Base-by-base conservation (phyloP, 2,329 filamentous ascomycete genomes). In the Pseudodiploospora longispora region DNA sequence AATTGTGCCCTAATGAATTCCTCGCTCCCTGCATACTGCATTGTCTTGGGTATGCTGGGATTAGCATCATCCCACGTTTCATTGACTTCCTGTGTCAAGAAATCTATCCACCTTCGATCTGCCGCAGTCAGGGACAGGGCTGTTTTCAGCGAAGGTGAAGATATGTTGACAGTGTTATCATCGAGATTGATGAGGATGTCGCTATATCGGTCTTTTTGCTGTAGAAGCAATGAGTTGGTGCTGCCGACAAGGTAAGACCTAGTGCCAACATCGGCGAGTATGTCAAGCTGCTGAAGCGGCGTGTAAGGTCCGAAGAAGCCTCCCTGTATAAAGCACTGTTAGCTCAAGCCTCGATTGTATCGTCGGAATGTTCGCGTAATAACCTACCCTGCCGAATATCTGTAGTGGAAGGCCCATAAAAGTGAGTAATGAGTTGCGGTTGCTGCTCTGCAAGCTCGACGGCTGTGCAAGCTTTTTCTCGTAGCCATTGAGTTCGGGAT, bases 191-290 rank as follows among this genome's bases (percentile, higher is more conserved):
- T 89, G 48, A 98, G 75, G 32, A 97, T 88, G 59, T 98, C 93
- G 62, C 89, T 95, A 63, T 98, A 97, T 37, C 89, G 82, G 60
- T 98, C 91, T 62, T 83, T 94, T 62, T 98, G 93, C 58, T 96
- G 90, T 8, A 98, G 70, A 31, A 98, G 74, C 27, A 98, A 74
- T 5, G 89, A 95, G 63, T 98, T 98, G 33, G 93, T 98, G 53
- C 90, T 96, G 50, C 93, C 93, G 46, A 98, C 90, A 43, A 98
- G 85, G 58, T 97, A 98, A 2, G 91, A 96, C 67, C 95, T 97
- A 19, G 93, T 97, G 36, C 88, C 87, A 55, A 88, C 82, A 65
- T 97, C 91, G 42, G 91, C 91, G 35, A 98, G 76, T 54, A 96
- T 77, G 62, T 98, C 91, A 45, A 98, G 80, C 66, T 96, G 90